phyloP scores from a whole-genome alignment of 345 rosid genomes.

The Crucihimalaya himalaica region DNA sequence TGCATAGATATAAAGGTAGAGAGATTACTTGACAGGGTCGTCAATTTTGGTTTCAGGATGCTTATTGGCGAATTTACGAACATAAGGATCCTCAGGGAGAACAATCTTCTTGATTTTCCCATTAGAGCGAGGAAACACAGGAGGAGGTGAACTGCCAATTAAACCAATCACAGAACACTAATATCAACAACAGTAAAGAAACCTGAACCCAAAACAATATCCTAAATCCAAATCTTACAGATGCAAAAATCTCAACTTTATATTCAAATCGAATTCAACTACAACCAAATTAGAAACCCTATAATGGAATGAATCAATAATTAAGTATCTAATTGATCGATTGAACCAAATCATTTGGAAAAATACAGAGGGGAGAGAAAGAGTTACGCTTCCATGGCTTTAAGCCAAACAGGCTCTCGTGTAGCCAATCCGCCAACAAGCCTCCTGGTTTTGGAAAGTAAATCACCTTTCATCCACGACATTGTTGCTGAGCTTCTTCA shows the following conservation, averaged over 20 bases:
- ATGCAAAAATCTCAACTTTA: constrained; percentile 16
- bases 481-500: constrained; percentile 37
- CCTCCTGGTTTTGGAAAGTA: constrained; percentile 70
- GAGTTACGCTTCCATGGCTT: constrained; percentile 84
- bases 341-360: not conserved
- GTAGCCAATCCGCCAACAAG: constrained; percentile 85
- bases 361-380: constrained; percentile 29
- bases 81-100: constrained; percentile 82
- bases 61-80: constrained; percentile 61
- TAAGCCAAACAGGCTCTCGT: constrained; percentile 81
- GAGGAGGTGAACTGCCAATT: constrained; percentile 57
- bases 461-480: constrained; percentile 91
- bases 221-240: not conserved
- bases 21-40: constrained; percentile 67
- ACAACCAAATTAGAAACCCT: not conserved
- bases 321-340: not conserved
- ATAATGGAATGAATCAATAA: not conserved
- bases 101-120: constrained; percentile 68
- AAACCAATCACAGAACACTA: constrained; percentile 5
- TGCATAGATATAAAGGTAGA: constrained; percentile 7
- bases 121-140: constrained; percentile 65
- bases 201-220: not conserved
- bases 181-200: constrained; percentile 10
- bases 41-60: constrained; percentile 57
- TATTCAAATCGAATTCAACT: not conserved